Base-by-base conservation (phyloP, 306 rosid species). In the Canavalia gladiata region DNA sequence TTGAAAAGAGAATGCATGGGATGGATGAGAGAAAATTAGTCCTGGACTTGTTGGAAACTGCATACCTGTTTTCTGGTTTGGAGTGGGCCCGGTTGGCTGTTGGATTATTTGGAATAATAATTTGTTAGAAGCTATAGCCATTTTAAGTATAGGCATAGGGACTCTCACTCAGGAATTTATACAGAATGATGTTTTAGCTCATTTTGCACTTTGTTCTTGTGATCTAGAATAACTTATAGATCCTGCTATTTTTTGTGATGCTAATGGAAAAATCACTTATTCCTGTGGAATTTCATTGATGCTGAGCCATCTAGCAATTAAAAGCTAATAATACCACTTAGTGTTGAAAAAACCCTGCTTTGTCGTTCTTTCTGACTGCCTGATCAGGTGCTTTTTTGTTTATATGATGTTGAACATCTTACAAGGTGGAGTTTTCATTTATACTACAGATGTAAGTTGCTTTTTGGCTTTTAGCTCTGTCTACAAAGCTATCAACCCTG, bases 11-110 rank as follows among this genome's bases (percentile, higher is more conserved):
- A 28, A 54, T 41, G 54, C 78, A 57, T 28, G 68, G 37, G 77
- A 29, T 39, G 11, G 65, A 73, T 56, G 12, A 25, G 66, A 56
- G 42, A 74, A 55, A 74, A 46, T 67, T 43, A 54, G 41, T 55
- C 28, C 6, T 73, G 39, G 67, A 55, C 18, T 42, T 8, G 77
- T 39, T 39, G 8, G 66, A 73, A 71, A 39, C 18, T 37, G 52
- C 66, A 41, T 9, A 39, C 33, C 5, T 54, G 47, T 50, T 52
- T 2, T 13, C 10, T 68, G 57, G 28, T 8, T 68, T 31, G 11
- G 30, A 11, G 7, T 51, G 46, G 37, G 8, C 47, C 9, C 37
- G 37, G 66, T 39, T 55, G 62, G 63, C 62, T 52, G 29, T 69
- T 69, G 25, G 25, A 18, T 18, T 18, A 18, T 18, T 18, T 30